A percentile compares a stretch with the other conserved stretches of the same genome.
These are phyloP conservation scores for Cyberlindnera nakhonratchasimensis DNA, from an alignment of 805 yeast genomes.

Conservation along the genomic window DNA sequence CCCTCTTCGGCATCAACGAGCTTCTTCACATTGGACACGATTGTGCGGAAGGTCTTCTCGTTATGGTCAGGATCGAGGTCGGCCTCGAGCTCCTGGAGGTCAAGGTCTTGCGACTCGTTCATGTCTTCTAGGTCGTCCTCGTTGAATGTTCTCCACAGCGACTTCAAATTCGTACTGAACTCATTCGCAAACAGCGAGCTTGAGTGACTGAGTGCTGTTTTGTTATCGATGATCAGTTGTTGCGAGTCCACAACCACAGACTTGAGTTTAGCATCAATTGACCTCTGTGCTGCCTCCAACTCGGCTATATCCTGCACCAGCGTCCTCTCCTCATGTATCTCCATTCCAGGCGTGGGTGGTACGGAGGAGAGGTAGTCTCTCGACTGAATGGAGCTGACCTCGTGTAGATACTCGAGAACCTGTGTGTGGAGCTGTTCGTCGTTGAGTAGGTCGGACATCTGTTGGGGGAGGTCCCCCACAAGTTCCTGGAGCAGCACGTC, in stretches of 20 bases:
- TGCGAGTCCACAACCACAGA: conserved; percentile 35
- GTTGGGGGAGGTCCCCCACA: conserved; percentile 26
- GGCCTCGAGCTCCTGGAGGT: conserved; percentile 23
- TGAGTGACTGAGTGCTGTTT: conserved; percentile 35
- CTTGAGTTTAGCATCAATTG: conserved; percentile 43
- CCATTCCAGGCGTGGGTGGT: conserved; percentile 37
- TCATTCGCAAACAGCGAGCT: conserved; percentile 32
- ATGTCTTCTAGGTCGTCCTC: conserved; percentile 32
- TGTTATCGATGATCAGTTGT: conserved; percentile 40
- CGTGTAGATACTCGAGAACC: conserved; percentile 33
- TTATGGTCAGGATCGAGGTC: conserved; percentile 23
- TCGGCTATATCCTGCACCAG: conserved; percentile 73
- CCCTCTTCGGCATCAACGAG: conserved; percentile 14
- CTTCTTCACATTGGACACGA: conserved; percentile 21
- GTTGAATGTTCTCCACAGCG: conserved; percentile 30
- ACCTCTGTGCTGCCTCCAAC: conserved; percentile 52
- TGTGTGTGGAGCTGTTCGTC: conserved; percentile 36
- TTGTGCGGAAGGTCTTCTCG: conserved; percentile 31
- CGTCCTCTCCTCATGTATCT: conserved; percentile 29
- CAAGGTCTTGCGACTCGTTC: conserved; percentile 25
- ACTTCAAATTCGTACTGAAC: conserved; percentile 30
- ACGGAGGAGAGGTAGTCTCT: conserved; percentile 42
- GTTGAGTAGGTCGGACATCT: conserved; percentile 24
- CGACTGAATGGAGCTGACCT: conserved; percentile 46
- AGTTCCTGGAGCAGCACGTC: conserved; percentile 37